Evolutionary conservation across 1,284 basidiomycete genomes (phyloP).

Genomic region (Rhizoctonia solani): DNA sequence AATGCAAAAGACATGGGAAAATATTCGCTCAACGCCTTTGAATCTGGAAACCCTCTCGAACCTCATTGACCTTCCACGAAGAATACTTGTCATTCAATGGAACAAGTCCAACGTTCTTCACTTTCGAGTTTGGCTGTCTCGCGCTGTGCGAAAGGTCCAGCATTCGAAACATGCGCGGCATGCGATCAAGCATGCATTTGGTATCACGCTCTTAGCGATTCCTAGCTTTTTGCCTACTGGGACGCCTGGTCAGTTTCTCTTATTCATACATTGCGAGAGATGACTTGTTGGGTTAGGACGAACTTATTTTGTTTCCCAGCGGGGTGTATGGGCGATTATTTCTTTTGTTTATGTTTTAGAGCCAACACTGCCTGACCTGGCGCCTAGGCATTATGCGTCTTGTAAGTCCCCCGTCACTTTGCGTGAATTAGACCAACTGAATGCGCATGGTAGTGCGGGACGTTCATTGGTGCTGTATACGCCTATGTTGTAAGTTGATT

Average conservation of each 20-base stretch:
- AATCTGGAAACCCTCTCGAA: background rate
- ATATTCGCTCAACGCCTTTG: background rate
- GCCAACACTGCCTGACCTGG: conserved; percentile 31
- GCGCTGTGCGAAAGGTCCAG: conserved; percentile 15
- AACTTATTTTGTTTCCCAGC: conserved; percentile 2
- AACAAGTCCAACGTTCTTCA: conserved; percentile 14
- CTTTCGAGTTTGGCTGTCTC: conserved; percentile 11
- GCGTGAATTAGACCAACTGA: background rate
- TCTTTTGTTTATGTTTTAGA: conserved; percentile 32
- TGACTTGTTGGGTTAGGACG: background rate
- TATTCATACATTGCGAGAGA: background rate
- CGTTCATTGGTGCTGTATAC: conserved; percentile 23
- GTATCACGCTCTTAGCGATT: conserved; percentile 15
- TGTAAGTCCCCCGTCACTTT: background rate
- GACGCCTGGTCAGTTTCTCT: conserved; percentile 1
- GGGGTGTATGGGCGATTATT: conserved; percentile 30
- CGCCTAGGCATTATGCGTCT: conserved; percentile 26
- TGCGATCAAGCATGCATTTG: conserved; percentile 22
- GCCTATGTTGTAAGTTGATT: conserved; percentile 12
- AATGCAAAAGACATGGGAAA: background rate
- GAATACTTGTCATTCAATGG: background rate
- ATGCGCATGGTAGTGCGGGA: conserved; percentile 8
- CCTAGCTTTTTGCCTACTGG: conserved; percentile 21
- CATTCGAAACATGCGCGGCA: conserved; percentile 32
- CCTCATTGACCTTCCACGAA: background rate